A percentile compares a stretch with the other conserved stretches of the same genome.
Evolutionary conservation across 345 rosid species (phyloP).

Genomic region (Cardamine chenopodiifolia): DNA sequence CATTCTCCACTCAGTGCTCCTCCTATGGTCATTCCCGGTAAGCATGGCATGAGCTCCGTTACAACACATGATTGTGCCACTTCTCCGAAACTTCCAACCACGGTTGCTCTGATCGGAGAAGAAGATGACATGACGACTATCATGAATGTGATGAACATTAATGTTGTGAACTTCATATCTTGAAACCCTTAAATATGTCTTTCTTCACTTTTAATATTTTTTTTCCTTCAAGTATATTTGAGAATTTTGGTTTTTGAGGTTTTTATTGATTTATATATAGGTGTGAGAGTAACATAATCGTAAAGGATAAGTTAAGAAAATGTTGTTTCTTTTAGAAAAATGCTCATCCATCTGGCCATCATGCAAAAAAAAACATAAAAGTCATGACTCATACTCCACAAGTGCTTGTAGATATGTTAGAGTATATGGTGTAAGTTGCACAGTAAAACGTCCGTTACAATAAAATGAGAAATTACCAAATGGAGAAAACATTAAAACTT

Average conservation of each 20-base stretch:
- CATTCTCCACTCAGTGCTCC: constrained; percentile 28
- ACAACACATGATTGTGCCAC: constrained; percentile 28
- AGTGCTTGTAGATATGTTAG: neutral
- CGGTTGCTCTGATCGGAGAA: neutral
- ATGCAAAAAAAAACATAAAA: neutral
- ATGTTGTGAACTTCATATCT: neutral
- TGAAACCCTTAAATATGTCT: neutral
- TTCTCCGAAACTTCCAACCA: neutral
- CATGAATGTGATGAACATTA: neutral
- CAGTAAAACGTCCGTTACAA: neutral
- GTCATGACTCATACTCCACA: neutral
- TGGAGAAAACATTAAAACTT: too few relatives aligned
- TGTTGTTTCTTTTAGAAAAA: neutral
- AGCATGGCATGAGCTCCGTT: constrained; percentile 35
- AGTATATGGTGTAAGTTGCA: neutral
- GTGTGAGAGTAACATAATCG: neutral
- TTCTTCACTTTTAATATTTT: neutral
- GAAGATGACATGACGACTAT: neutral
- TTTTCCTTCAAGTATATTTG: neutral
- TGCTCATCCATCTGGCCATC: neutral
- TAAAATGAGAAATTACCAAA: too few relatives aligned
- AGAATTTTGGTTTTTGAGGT: neutral
- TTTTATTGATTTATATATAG: neutral
- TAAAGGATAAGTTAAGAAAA: neutral
- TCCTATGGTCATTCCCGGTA: constrained; percentile 2